Conservation (phyloP, 2,329 filamentous ascomycete species). For the Epichloe sibirici region DNA sequence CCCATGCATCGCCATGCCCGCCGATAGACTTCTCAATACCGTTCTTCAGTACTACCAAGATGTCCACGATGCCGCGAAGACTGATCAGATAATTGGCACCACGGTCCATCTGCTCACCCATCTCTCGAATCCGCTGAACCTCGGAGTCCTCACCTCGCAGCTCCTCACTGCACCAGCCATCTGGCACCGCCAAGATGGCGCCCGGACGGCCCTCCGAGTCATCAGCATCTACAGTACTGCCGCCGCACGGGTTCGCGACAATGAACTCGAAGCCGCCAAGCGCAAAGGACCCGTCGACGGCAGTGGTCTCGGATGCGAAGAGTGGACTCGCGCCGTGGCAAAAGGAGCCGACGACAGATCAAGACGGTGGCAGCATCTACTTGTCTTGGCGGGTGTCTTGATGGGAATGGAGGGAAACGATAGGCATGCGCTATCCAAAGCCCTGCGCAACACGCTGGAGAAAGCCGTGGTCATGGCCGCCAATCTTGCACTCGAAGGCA, state of each 20-base stretch:
- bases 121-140: slow-evolving; percentile 63
- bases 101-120: slow-evolving; percentile 55
- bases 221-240: slow-evolving; percentile 63
- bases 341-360: slow-evolving; percentile 47
- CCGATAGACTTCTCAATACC: slow-evolving; percentile 54
- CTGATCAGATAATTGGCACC: slow-evolving; percentile 49
- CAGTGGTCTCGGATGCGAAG: slow-evolving; percentile 34
- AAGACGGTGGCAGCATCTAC: slow-evolving; percentile 67
- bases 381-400: slow-evolving; percentile 69
- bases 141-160: slow-evolving; percentile 60
- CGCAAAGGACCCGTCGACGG: slow-evolving; percentile 21
- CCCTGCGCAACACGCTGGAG: slow-evolving; percentile 57
- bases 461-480: slow-evolving; percentile 60
- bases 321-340: slow-evolving; percentile 44
- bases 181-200: slow-evolving; percentile 49
- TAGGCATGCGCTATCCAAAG: slow-evolving; percentile 47
- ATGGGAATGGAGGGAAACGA: slow-evolving; percentile 61
- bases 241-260: slow-evolving; percentile 39
- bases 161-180: slow-evolving; percentile 59
- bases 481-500: slow-evolving; percentile 57
- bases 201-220: slow-evolving; percentile 51
- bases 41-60: slow-evolving; percentile 50
- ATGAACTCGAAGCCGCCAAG: slow-evolving; percentile 29
- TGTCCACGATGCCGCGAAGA: slow-evolving; percentile 36
- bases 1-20: slow-evolving; percentile 37